These are phyloP conservation scores for Pyrenochaeta sp. DNA, from an alignment of 2,329 filamentous ascomycete species.

Conservation along the genomic window DNA sequence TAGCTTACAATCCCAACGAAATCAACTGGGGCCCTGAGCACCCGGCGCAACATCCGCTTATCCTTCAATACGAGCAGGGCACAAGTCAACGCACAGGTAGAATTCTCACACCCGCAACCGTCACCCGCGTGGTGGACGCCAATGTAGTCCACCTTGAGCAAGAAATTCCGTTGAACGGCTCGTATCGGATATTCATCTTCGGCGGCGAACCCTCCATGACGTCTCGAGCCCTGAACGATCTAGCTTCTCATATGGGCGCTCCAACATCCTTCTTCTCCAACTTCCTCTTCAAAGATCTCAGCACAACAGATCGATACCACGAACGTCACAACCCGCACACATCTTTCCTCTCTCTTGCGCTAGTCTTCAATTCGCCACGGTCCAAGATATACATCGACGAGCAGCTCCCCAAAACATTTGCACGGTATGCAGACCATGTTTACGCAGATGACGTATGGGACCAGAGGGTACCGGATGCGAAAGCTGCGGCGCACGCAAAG, in stretches of 20 bases:
- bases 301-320: conserved; percentile 64
- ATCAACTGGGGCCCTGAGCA: conserved; percentile 85
- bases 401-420: conserved; percentile 74
- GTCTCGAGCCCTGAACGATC: conserved; percentile 73
- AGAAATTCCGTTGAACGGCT: conserved; percentile 86
- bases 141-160: conserved; percentile 92
- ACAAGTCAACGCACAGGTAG: conserved; percentile 75
- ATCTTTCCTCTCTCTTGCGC: conserved; percentile 79
- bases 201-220: conserved; percentile 69
- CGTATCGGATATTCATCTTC: conserved; percentile 87
- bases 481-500: conserved; percentile 83
- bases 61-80: conserved; percentile 65
- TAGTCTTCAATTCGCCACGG: conserved; percentile 75
- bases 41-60: conserved; percentile 72
- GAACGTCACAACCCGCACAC: conserved; percentile 88
- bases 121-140: conserved; percentile 86
- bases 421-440: conserved; percentile 80
- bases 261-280: conserved; percentile 76
- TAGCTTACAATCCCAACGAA: conserved; percentile 81
- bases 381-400: conserved; percentile 75
- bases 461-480: conserved; percentile 71
- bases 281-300: conserved; percentile 70
- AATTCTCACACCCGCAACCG: conserved; percentile 78
- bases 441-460: conserved; percentile 88
- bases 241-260: conserved; percentile 70